Evolutionary conservation across 2,329 filamentous ascomycete genomes (phyloP).

Genomic region (Neurospora sp.): DNA sequence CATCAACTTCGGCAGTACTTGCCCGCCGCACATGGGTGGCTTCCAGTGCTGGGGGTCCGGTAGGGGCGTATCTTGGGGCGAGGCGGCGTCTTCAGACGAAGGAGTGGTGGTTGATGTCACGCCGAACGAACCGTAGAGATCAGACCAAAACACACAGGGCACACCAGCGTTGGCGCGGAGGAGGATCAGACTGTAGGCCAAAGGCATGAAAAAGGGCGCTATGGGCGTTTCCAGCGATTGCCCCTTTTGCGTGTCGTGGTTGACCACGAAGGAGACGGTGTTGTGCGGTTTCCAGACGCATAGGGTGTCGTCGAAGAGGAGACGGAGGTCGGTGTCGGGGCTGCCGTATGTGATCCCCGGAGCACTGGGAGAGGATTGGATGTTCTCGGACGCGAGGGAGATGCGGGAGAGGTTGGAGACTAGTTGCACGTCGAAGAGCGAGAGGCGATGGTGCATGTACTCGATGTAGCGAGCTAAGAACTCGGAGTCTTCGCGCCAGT

Average conservation of each 20-base stretch:
- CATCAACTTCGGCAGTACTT: constrained; percentile 45
- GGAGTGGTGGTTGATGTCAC: constrained; percentile 24
- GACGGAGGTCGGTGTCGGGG: constrained; percentile 44
- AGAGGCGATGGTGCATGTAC: constrained; percentile 43
- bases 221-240: constrained; percentile 34
- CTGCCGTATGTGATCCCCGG: background rate
- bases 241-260: constrained; percentile 47
- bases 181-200: constrained; percentile 60
- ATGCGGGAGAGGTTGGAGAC: constrained; percentile 55
- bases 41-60: constrained; percentile 27
- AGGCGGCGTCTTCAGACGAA: background rate
- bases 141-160: constrained; percentile 62
- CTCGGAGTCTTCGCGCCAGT: constrained; percentile 51
- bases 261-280: constrained; percentile 57
- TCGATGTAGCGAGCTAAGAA: constrained; percentile 49
- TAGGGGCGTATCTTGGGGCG: background rate
- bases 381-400: constrained; percentile 31
- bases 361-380: constrained; percentile 3
- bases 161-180: constrained; percentile 48
- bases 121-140: constrained; percentile 54
- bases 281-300: constrained; percentile 41
- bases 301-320: constrained; percentile 48
- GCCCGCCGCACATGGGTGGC: constrained; percentile 40
- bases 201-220: constrained; percentile 52
- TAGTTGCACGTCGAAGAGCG: constrained; percentile 56